A percentile compares a stretch with the other conserved stretches of the same genome.
These are phyloP conservation scores for Dactylellina drechsleri DNA, from an alignment of 2,329 filamentous ascomycete genomes.

Conservation along the genomic window DNA sequence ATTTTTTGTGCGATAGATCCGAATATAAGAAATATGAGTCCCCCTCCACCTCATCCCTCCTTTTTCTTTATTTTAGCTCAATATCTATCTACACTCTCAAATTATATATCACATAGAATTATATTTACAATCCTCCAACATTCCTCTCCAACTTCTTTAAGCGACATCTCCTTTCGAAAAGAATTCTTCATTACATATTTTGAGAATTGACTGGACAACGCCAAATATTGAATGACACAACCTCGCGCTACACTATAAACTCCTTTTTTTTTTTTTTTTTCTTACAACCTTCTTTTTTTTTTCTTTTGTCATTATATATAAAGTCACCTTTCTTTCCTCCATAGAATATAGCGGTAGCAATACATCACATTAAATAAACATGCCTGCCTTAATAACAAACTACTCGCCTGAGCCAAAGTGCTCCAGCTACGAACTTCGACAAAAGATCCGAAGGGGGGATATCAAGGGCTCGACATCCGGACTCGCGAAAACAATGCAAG, in stretches of 20 bases:
- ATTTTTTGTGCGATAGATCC: conserved; percentile 36
- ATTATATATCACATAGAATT: conserved; percentile 8
- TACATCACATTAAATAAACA: conserved; percentile 5
- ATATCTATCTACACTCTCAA: conserved; percentile 20
- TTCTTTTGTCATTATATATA: conserved; percentile 3
- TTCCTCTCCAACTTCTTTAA: conserved; percentile 32
- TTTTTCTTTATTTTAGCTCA: conserved; percentile 23
- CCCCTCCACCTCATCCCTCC: conserved; percentile 50
- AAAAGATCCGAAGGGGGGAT: conserved; percentile 44
- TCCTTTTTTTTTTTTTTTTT: too few relatives aligned
- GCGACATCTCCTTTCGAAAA: conserved; percentile 10
- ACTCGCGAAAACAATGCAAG: conserved; percentile 69
- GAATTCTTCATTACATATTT: conserved; percentile 22
- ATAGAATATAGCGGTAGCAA: conserved; percentile 34
- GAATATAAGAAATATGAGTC: conserved; percentile 53
- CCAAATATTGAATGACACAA: conserved; percentile 31
- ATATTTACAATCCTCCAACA: conserved; percentile 20
- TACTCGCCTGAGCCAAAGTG: conserved; percentile 37
- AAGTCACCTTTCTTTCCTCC: not conserved
- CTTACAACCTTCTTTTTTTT: conserved; percentile 5
- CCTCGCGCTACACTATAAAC: conserved; percentile 22
- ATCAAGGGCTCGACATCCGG: conserved; percentile 65
- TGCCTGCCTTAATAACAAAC: conserved; percentile 53
- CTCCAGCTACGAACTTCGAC: conserved; percentile 50
- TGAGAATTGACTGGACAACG: conserved; percentile 26